Conservation (phyloP, 441 rosid species). For the Geranium incanum region DNA sequence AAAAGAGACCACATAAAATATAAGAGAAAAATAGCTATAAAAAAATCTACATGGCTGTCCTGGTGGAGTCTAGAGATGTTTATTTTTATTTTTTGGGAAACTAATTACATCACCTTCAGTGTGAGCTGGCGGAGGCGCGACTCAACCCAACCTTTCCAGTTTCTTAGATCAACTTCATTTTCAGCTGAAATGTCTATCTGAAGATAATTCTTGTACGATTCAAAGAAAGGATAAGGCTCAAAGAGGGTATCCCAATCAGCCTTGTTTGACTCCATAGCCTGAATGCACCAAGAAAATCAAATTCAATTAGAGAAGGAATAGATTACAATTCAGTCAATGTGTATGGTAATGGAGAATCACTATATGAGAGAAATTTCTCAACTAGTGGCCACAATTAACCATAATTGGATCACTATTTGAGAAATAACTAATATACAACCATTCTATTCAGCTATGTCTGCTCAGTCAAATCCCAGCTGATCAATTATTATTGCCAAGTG, state of each 20-base stretch:
- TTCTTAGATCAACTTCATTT: slow-evolving; percentile 75
- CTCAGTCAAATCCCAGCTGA: background rate
- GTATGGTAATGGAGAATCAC: background rate
- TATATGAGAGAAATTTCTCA: background rate
- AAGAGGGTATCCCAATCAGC: slow-evolving; percentile 89
- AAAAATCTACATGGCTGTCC: background rate
- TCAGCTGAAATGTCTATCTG: slow-evolving; percentile 77
- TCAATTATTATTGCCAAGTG: background rate
- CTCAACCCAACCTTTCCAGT: slow-evolving; percentile 99
- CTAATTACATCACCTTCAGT: slow-evolving; percentile 49
- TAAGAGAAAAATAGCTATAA: background rate
- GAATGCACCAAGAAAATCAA: slow-evolving; percentile 27
- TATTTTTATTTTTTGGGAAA: background rate
- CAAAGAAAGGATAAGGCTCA: slow-evolving; percentile 83
- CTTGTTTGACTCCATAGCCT: slow-evolving; percentile 80
- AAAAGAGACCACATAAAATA: slow-evolving; percentile 5
- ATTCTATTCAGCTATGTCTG: background rate
- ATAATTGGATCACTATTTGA: background rate
- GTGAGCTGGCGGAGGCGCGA: slow-evolving; percentile 94
- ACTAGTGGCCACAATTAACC: background rate
- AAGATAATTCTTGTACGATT: slow-evolving; percentile 83
- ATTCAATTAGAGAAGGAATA: slow-evolving; percentile 16
- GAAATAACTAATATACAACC: background rate
- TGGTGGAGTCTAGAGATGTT: background rate
- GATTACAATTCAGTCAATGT: background rate